These are phyloP conservation scores for Gossypium bickii DNA, from an alignment of 345 rosid genomes.

Conservation along the genomic window DNA sequence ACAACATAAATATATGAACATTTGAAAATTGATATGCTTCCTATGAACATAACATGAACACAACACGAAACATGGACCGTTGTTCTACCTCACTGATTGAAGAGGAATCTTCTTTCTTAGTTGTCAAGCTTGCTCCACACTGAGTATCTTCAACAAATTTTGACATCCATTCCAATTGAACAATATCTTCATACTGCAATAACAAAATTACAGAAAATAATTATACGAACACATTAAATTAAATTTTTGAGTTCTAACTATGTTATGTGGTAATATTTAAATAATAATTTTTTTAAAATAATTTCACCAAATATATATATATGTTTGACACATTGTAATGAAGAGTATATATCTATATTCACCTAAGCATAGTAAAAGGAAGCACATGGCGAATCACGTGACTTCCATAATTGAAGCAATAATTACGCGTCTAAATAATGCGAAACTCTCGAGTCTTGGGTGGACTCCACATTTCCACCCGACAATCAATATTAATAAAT, in stretches of 20 bases:
- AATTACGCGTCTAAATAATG: conserved; percentile 15
- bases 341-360: too few species aligned
- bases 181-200: conserved; percentile 88
- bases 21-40: too few species aligned
- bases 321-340: too few species aligned
- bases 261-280: not conserved
- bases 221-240: not conserved
- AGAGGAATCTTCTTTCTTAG: conserved; percentile 37
- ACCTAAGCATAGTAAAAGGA: not conserved
- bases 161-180: conserved; percentile 75
- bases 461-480: conserved; percentile 21
- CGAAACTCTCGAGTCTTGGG: conserved; percentile 4
- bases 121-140: conserved; percentile 68
- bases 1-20: not conserved
- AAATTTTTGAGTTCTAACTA: not conserved
- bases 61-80: not conserved
- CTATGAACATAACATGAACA: too few species aligned
- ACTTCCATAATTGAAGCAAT: conserved; percentile 25
- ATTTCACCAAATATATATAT: not conserved
- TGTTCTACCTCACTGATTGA: conserved; percentile 24
- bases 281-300: too few species aligned
- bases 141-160: conserved; percentile 73
- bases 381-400: conserved; percentile 41
- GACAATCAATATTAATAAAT: conserved; percentile 15
- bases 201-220: not conserved